Percentiles rank a stretch among this genome's conserved stretches.
phyloP scores from a whole-genome alignment of 2,329 filamentous ascomycete genomes.

The Blastomyces emzantsi region DNA sequence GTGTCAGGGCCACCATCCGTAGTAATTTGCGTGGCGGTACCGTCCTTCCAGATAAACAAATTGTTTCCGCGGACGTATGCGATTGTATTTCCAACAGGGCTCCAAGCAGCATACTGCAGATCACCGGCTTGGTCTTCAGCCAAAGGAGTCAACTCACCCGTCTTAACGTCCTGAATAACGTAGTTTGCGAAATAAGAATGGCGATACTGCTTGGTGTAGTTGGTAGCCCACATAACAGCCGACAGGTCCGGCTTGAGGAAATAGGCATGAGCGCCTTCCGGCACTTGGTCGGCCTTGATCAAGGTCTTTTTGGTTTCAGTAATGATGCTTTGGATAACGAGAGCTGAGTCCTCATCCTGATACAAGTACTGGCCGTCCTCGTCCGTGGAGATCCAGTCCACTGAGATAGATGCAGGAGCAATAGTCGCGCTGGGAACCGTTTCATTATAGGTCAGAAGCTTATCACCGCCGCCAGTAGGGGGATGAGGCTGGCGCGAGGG shows the following conservation, averaged over 20 bases:
- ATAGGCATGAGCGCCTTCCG: constrained; percentile 48
- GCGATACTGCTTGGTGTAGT: constrained; percentile 60
- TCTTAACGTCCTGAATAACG: constrained; percentile 53
- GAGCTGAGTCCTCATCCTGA: constrained; percentile 41
- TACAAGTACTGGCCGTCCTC: constrained; percentile 56
- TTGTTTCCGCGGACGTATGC: constrained; percentile 61
- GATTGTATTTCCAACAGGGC: constrained; percentile 49
- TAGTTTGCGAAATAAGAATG: constrained; percentile 62
- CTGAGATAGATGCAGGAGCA: constrained; percentile 39
- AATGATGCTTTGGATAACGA: constrained; percentile 54
- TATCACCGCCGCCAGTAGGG: constrained; percentile 48
- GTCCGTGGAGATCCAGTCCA: constrained; percentile 51
- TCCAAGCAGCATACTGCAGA: constrained; percentile 58
- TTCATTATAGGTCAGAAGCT: constrained; percentile 52
- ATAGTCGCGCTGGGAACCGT: constrained; percentile 44
- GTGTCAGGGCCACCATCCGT: constrained; percentile 72
- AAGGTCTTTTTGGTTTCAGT: constrained; percentile 50
- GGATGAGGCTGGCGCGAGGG: constrained; percentile 47
- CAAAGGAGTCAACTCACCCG: constrained; percentile 47
- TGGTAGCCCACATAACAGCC: constrained; percentile 53
- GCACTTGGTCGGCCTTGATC: constrained; percentile 50
- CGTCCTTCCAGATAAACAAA: constrained; percentile 50
- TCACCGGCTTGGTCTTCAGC: constrained; percentile 53
- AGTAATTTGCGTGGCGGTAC: constrained; percentile 57
- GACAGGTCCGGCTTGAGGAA: constrained; percentile 53